A percentile compares a stretch with the other conserved stretches of the same genome.
Conservation (phyloP, 1,139 yeast species). For the Geotrichum bryndzae region DNA sequence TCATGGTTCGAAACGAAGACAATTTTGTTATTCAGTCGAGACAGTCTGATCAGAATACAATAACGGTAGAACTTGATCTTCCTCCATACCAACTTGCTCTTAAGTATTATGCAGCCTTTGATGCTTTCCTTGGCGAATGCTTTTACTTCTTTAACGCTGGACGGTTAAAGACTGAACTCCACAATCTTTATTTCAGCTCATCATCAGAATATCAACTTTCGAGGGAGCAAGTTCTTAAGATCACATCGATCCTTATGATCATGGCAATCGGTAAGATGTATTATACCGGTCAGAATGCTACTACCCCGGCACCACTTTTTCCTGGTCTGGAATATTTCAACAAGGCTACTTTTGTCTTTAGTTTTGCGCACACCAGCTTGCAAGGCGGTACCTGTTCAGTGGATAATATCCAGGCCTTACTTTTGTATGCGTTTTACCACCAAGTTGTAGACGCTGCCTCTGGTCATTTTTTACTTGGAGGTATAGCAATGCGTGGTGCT, state of each 20-base stretch:
- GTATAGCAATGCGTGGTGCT: conserved; percentile 70
- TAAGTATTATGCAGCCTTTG: conserved; percentile 66
- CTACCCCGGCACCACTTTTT: conserved; percentile 3
- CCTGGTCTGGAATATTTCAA: conserved; percentile 24
- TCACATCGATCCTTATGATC: conserved; percentile 65
- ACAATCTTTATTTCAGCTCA: conserved; percentile 19
- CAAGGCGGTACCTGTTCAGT: conserved; percentile 22
- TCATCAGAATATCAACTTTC: conserved; percentile 13
- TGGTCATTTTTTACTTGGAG: conserved; percentile 75
- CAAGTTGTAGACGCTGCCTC: conserved; percentile 84
- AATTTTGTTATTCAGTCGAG: background rate
- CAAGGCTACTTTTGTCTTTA: conserved; percentile 22
- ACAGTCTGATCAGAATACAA: conserved; percentile 3
- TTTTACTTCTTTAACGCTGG: conserved; percentile 85
- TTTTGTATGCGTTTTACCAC: conserved; percentile 70
- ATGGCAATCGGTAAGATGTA: conserved; percentile 87
- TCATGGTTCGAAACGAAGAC: background rate
- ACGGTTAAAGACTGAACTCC: conserved; percentile 20
- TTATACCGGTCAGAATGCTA: conserved; percentile 5
- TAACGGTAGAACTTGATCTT: conserved; percentile 42
- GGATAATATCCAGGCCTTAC: conserved; percentile 64
- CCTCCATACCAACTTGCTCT: conserved; percentile 77
- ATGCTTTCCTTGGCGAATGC: conserved; percentile 77
- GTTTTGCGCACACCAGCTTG: conserved; percentile 23
- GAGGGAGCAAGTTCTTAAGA: conserved; percentile 34